A percentile compares a stretch with the other conserved stretches of the same genome.
Conservation (phyloP, 495 filamentous ascomycete genomes). For the Jackrogersella multiformis region DNA sequence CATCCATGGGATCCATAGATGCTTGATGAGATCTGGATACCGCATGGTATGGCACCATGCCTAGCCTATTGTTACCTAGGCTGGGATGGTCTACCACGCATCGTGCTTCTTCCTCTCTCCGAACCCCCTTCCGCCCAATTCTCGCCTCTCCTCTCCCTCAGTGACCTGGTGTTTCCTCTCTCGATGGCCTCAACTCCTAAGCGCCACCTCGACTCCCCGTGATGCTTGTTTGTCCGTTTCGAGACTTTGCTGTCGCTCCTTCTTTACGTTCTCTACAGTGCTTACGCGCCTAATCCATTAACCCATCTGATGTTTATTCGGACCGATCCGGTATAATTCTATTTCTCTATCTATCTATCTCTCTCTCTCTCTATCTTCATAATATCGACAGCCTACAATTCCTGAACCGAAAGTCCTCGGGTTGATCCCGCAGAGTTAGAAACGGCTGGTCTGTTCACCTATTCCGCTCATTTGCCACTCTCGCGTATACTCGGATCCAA, state of each 20-base stretch:
- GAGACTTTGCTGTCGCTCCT: conserved; percentile 34
- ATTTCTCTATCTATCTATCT: too few species aligned
- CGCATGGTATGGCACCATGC: conserved; percentile 35
- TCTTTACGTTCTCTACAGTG: conserved; percentile 26
- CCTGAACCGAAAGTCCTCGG: conserved; percentile 17
- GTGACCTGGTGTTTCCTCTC: conserved; percentile 21
- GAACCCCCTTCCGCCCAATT: conserved; percentile 20
- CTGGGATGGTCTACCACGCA: conserved; percentile 24
- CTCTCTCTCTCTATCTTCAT: conserved; percentile 38
- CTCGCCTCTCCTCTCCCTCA: conserved; percentile 3
- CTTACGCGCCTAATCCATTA: conserved; percentile 28
- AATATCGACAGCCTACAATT: conserved; percentile 21
- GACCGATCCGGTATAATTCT: conserved; percentile 48
- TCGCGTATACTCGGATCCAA: conserved; percentile 14
- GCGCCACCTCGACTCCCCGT: conserved; percentile 37
- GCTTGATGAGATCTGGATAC: conserved; percentile 16
- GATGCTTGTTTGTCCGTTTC: conserved; percentile 40
- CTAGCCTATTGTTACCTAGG: neutral
- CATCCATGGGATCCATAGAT: neutral
- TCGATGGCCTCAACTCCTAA: conserved; percentile 39
- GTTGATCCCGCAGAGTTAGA: conserved; percentile 46
- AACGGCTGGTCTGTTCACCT: conserved; percentile 54
- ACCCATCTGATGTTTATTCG: conserved; percentile 25
- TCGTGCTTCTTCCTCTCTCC: too few species aligned
- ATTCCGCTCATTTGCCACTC: conserved; percentile 12